Conservation (phyloP, 768 basidiomycete genomes). For the Suillus variegatus region DNA sequence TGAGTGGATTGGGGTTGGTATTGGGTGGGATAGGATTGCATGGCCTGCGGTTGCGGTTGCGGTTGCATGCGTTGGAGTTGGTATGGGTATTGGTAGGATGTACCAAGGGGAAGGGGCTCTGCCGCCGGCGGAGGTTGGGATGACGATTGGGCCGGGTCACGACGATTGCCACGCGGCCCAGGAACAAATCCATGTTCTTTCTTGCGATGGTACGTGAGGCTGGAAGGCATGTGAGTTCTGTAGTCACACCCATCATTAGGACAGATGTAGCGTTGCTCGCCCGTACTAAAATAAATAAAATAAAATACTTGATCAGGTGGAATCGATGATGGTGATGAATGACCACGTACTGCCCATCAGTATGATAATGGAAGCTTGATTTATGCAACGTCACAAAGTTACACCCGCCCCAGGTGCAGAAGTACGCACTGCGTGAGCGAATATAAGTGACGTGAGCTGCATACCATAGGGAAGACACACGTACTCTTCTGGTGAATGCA, state of each 20-base stretch:
- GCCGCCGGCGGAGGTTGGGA: no score
- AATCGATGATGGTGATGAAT: no score
- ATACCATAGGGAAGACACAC: no score
- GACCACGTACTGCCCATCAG: conserved; percentile 18
- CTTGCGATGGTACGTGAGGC: conserved; percentile 25
- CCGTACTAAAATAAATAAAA: conserved; percentile 17
- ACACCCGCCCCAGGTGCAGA: conserved; percentile 16
- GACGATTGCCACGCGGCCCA: background rate
- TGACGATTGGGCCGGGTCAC: no score
- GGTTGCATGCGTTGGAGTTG: no score
- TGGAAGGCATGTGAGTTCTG: conserved; percentile 23
- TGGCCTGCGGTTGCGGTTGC: no score
- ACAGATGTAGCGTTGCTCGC: conserved; percentile 15
- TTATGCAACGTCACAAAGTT: conserved; percentile 2
- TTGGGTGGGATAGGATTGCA: no score
- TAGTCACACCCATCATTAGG: conserved; percentile 14
- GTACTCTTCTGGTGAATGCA: no score
- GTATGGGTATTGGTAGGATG: no score
- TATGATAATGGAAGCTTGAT: conserved; percentile 5
- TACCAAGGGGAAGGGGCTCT: no score
- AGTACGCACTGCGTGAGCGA: background rate
- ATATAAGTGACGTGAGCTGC: no score
- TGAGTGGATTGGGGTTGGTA: background rate
- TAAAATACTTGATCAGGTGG: background rate
- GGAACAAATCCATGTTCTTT: conserved; percentile 23